Conservation (phyloP, 1,284 basidiomycete species). For the Naganishia sp. region DNA sequence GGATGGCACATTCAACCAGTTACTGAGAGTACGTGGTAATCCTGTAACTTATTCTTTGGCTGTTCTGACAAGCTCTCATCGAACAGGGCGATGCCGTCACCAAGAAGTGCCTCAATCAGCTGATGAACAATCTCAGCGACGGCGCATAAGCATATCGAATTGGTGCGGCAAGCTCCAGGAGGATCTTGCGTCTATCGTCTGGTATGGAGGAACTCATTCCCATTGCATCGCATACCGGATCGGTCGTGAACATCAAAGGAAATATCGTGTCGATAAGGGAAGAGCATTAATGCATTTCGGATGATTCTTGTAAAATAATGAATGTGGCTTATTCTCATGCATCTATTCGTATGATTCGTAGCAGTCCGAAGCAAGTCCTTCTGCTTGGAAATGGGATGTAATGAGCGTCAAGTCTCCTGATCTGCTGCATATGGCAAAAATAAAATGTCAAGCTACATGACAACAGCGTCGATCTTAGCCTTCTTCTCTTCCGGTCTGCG, state of each 20-base stretch:
- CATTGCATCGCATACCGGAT: background rate
- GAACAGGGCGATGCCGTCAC: conserved; percentile 88
- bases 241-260: too few relatives aligned
- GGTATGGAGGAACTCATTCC: background rate
- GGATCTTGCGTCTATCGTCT: background rate
- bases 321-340: too few relatives aligned
- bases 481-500: conserved; percentile 33
- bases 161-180: background rate
- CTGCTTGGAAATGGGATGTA: too few relatives aligned
- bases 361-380: background rate
- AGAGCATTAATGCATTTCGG: too few relatives aligned
- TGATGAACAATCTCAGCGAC: conserved; percentile 77
- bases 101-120: conserved; percentile 90
- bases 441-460: background rate
- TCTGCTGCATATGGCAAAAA: too few relatives aligned
- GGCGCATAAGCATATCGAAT: background rate
- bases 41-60: background rate
- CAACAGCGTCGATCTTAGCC: conserved; percentile 20
- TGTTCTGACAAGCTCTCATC: conserved; percentile 23
- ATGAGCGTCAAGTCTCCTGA: too few relatives aligned
- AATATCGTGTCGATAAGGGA: too few relatives aligned
- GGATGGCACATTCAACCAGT: conserved; percentile 87
- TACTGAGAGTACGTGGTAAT: conserved; percentile 69
- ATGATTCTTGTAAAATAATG: too few relatives aligned
- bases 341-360: background rate